These are phyloP conservation scores for Lyophyllum shimeji DNA, from an alignment of 768 basidiomycete species.

Conservation along the genomic window DNA sequence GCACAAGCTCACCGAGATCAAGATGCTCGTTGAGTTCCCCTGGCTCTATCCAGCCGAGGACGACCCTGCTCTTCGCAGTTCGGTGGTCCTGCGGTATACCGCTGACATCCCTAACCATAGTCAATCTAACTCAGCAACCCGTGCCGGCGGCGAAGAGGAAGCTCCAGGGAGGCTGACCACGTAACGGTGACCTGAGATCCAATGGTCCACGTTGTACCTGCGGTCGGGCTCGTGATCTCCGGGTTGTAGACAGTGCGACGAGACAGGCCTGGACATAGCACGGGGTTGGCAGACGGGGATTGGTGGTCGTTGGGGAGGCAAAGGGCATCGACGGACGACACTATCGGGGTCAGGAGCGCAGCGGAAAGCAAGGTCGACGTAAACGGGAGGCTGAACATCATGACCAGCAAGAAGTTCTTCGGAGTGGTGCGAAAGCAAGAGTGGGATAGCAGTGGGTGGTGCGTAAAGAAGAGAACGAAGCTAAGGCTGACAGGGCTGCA, in stretches of 20 bases:
- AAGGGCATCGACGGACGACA: constrained; percentile 22
- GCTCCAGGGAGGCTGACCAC: constrained; percentile 33
- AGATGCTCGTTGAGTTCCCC: constrained; percentile 45
- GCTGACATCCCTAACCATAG: constrained; percentile 37
- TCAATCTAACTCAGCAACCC: constrained; percentile 1
- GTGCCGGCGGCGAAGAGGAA: constrained; percentile 8
- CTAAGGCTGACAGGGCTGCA: constrained; percentile 14
- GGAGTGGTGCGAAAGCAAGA: constrained; percentile 10
- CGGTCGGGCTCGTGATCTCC: constrained; percentile 37
- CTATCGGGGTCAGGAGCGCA: constrained; percentile 20
- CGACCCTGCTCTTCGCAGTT: constrained; percentile 39
- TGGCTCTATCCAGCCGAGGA: constrained; percentile 41
- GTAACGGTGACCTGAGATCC: constrained; percentile 37
- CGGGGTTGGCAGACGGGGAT: constrained; percentile 15
- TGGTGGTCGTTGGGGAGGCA: constrained; percentile 26
- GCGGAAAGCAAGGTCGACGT: constrained; percentile 21
- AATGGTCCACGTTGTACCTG: constrained; percentile 37
- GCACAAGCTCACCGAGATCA: constrained; percentile 35
- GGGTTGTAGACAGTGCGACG: constrained; percentile 39
- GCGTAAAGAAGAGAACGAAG: constrained; percentile 12
- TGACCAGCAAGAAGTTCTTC: constrained; percentile 31
- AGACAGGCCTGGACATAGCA: neutral
- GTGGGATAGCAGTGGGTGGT: constrained; percentile 3
- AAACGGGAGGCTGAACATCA: constrained; percentile 29
- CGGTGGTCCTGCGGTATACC: constrained; percentile 30